Evolutionary conservation across 225 moss, liverwort and hornwort genomes (phyloP), one percentile per base, ranked within the genome.

Genomic region (Anthoceros angustus): DNA sequence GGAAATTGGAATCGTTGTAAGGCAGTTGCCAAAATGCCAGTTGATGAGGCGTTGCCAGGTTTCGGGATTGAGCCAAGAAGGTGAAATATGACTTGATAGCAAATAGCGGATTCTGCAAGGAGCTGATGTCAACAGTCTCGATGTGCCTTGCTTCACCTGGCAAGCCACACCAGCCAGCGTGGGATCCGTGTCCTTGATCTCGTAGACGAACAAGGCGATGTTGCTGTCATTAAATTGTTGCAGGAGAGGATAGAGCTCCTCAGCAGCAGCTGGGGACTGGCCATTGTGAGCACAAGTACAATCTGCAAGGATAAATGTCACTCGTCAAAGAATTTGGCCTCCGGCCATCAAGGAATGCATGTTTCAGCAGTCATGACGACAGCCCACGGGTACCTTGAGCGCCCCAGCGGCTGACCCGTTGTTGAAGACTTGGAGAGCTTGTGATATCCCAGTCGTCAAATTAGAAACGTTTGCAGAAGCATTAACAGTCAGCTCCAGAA

Each of bases 201-300:
- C 70, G 65, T 68, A 79, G n/a, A 76, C 66, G 49, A 79, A 70
- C 1, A 55, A 20, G n/a, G n/a, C 18, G 55, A 15, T 18, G 7
- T 18, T 55, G 8, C 55, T 18, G 14, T 55, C n/a, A 18, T 55
- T 20, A 1, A 18, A 6, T 24, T 62, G 42, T n/a, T 0, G 15
- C 5, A 71, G 39, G 39, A 69, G 25, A 12, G 74, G 32, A 25
- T 9, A 25, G 15, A 78, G 78, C 45, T 71, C 71, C 14, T 0
- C 42, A 16, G n/a, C 41, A 14, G 64, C 39, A 8, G 75, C 61
- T 25, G 40, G 39, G 6, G 72, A 25, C 6, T 49, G 65, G 40
- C 75, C 79, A 70, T 75, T 39, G 79, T 79, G 67, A 79, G 72
- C 0, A 79, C 49, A 12, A 79, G 25, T 21, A 79, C 69, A 40